Conservation (phyloP, 129 eudicot genomes). For the Ambrosia trifida region DNA sequence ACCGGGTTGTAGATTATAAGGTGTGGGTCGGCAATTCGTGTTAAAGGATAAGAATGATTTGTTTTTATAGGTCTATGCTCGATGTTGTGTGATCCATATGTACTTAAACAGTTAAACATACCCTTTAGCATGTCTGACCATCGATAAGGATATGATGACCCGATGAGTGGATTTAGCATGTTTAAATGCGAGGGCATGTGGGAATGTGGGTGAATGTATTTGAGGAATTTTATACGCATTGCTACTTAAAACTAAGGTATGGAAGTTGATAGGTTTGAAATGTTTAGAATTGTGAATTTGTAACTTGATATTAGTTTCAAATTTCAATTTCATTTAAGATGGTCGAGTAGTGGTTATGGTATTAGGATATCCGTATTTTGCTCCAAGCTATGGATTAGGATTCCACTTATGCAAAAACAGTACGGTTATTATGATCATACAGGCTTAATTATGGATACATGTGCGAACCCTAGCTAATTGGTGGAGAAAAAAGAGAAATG, state of each 20-base stretch:
- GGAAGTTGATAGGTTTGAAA: neutral
- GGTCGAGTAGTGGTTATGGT: neutral
- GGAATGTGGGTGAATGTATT: neutral
- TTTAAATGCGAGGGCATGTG: neutral
- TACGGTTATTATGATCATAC: too few relatives aligned
- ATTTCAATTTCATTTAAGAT: neutral
- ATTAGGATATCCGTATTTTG: neutral
- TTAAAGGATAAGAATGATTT: neutral
- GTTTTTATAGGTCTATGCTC: constrained; percentile 1
- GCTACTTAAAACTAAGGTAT: neutral
- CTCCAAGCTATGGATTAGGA: too few relatives aligned
- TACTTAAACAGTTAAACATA: neutral
- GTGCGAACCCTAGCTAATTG: too few relatives aligned
- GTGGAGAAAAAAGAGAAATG: too few relatives aligned
- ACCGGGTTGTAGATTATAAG: neutral
- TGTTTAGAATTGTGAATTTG: neutral
- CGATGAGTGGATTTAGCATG: neutral
- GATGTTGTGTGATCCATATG: neutral
- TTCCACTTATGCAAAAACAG: too few relatives aligned
- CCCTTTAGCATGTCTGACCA: neutral
- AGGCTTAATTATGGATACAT: too few relatives aligned
- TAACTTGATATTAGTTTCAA: neutral
- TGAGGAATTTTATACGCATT: neutral
- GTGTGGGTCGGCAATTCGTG: constrained; percentile 8
- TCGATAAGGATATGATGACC: neutral